phyloP scores from a whole-genome alignment of 108 stramenopile genomes.

The Skeletonema grethae region DNA sequence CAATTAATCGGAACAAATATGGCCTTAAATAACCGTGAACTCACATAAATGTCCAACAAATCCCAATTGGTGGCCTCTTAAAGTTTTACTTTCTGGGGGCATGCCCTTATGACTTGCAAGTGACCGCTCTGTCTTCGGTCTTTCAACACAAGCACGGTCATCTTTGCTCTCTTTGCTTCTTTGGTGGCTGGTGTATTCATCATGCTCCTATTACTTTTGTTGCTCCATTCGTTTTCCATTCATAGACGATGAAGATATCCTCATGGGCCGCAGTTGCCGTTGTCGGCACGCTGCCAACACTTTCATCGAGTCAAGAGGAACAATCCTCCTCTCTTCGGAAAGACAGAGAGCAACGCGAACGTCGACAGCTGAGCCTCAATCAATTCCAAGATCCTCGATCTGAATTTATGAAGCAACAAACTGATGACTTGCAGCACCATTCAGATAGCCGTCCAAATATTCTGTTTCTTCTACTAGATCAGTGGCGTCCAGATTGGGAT shows the following conservation, averaged over 20 bases:
- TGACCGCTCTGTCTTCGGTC: too few species aligned
- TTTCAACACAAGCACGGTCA: too few species aligned
- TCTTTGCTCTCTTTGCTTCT: too few species aligned
- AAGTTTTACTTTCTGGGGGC: too few species aligned
- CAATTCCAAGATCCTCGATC: constrained; percentile 2
- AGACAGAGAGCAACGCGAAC: not conserved
- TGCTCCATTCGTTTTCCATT: too few species aligned
- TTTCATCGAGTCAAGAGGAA: not conserved
- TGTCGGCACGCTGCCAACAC: not conserved
- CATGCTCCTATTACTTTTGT: too few species aligned
- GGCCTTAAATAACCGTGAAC: too few species aligned
- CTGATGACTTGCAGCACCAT: not conserved
- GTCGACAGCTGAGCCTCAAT: not conserved
- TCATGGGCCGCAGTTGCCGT: not conserved
- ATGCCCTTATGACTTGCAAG: too few species aligned
- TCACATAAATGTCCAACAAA: too few species aligned
- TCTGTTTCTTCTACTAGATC: constrained; percentile 29
- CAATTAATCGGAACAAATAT: too few species aligned
- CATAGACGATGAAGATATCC: not conserved
- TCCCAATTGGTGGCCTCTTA: too few species aligned
- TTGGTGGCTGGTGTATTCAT: too few species aligned
- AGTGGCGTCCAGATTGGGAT: constrained; percentile 47
- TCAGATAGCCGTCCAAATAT: constrained; percentile 16
- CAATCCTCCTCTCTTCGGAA: not conserved
- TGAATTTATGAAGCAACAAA: not conserved